Evolutionary conservation across 352 stramenopile species (phyloP).

Genomic region (Phytophthora pinifolia): DNA sequence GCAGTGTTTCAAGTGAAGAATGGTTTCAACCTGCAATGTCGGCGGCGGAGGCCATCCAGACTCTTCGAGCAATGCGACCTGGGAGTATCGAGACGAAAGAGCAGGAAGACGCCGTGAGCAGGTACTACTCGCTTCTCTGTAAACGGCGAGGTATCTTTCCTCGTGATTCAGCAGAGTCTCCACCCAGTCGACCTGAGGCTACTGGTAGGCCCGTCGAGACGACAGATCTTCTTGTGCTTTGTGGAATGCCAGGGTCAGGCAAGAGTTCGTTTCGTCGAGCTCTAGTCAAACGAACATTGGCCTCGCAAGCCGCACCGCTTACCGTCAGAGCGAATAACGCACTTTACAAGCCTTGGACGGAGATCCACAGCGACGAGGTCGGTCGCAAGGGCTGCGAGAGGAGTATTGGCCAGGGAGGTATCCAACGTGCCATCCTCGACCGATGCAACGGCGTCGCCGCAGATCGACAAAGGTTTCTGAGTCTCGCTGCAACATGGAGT

Average conservation of each 20-base stretch:
- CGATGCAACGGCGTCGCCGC: constrained; percentile 51
- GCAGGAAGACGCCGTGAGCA: constrained; percentile 45
- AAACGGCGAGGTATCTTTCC: constrained; percentile 48
- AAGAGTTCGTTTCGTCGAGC: constrained; percentile 64
- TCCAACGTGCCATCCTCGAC: constrained; percentile 50
- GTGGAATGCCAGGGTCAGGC: constrained; percentile 52
- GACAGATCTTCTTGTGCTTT: constrained; percentile 59
- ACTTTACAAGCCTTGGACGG: constrained; percentile 32
- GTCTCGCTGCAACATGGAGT: constrained; percentile 48
- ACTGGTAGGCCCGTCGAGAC: constrained; percentile 27
- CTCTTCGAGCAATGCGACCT: constrained; percentile 43
- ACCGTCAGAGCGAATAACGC: constrained; percentile 8
- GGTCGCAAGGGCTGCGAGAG: constrained; percentile 36
- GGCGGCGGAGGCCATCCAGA: constrained; percentile 40
- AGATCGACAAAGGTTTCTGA: constrained; percentile 46
- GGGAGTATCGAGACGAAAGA: constrained; percentile 59
- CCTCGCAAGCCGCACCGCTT: constrained; percentile 7
- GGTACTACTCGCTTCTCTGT: constrained; percentile 60
- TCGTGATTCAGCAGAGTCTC: constrained; percentile 24
- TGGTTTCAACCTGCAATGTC: constrained; percentile 51
- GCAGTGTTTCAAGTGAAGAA: background rate
- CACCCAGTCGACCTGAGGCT: constrained; percentile 36
- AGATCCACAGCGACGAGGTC: constrained; percentile 54
- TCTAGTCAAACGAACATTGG: constrained; percentile 38
- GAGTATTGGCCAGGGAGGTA: constrained; percentile 27